Conservation (phyloP, 352 stramenopile species). For the Pythium sp. region DNA sequence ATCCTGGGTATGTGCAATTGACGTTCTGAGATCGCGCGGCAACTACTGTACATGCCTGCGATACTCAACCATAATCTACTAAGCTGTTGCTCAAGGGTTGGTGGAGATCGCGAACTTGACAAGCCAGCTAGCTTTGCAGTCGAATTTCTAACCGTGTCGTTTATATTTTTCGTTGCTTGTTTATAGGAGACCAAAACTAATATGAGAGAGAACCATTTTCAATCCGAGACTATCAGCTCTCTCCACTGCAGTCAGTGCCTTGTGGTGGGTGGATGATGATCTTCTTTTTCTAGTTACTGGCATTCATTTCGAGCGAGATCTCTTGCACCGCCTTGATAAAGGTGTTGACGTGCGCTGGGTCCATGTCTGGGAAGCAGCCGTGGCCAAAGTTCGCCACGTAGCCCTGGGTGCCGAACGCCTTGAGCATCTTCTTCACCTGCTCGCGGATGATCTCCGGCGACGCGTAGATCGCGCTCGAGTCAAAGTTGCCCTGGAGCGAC, state of each 20-base stretch:
- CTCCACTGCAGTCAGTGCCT: neutral
- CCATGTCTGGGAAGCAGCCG: constrained; percentile 96
- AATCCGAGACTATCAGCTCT: neutral
- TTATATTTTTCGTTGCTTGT: neutral
- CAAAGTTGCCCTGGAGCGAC: constrained; percentile 92
- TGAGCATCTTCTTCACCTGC: constrained; percentile 92
- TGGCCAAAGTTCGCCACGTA: constrained; percentile 98
- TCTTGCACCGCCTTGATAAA: constrained; percentile 97
- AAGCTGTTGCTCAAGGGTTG: too few species aligned
- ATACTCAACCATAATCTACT: too few species aligned
- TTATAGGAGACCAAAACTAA: neutral
- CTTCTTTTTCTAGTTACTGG: constrained; percentile 28
- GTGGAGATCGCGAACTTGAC: neutral
- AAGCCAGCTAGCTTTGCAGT: too few species aligned
- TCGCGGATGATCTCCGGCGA: constrained; percentile 82
- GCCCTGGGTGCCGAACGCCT: constrained; percentile 91
- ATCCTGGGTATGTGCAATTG: too few species aligned
- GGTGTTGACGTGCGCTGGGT: constrained; percentile 89
- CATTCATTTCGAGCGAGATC: constrained; percentile 87
- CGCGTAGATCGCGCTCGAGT: constrained; percentile 88
- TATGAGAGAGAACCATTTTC: neutral
- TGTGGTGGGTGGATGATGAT: neutral
- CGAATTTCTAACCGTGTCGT: neutral
- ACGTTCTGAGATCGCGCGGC: too few species aligned
- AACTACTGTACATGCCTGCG: too few species aligned